These are phyloP conservation scores for Paramecium bursaria DNA, from an alignment of 73 alveolate genomes.

Conservation along the genomic window DNA sequence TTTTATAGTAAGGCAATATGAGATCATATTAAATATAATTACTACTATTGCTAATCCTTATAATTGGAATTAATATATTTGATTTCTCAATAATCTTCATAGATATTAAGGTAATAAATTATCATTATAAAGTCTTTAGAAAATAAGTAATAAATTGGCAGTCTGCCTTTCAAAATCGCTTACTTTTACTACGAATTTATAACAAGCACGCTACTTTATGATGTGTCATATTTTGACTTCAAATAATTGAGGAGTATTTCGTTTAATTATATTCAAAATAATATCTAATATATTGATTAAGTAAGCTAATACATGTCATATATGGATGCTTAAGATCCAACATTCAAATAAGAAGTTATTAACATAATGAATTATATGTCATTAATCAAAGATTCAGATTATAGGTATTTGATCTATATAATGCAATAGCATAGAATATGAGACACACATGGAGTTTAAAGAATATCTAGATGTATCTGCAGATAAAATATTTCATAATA, in stretches of 20 bases:
- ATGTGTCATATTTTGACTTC: background rate
- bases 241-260: background rate
- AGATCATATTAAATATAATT: constrained; percentile 5
- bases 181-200: constrained; percentile 38
- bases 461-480: background rate
- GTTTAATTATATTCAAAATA: background rate
- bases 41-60: background rate
- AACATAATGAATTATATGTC: constrained; percentile 18
- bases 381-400: too few species aligned
- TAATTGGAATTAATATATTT: background rate
- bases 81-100: background rate
- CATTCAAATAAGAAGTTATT: constrained; percentile 5
- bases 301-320: background rate
- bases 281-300: constrained; percentile 25
- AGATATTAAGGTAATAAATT: background rate
- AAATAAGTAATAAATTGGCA: too few species aligned
- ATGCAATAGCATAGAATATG: too few species aligned
- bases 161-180: constrained; percentile 15
- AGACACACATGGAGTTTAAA: too few species aligned
- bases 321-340: background rate
- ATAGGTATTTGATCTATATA: too few species aligned
- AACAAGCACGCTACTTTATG: background rate
- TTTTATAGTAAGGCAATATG: constrained; percentile 9
- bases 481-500: background rate
- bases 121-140: constrained; percentile 13